Conservation (phyloP, 371 early-diverging fungal species). For the Mortierella sp. region DNA sequence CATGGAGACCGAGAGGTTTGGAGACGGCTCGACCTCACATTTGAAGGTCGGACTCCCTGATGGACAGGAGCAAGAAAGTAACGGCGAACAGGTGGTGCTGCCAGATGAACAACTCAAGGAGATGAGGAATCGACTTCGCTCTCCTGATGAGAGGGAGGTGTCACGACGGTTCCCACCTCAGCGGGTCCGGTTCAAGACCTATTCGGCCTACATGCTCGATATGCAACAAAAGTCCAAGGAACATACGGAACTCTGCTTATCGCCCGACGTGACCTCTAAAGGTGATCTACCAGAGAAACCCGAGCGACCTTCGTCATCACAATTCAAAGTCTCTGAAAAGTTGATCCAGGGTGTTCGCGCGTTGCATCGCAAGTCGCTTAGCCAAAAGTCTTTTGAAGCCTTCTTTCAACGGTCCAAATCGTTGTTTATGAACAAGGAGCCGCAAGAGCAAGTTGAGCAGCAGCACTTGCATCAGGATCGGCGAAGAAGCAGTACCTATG, state of each 20-base stretch:
- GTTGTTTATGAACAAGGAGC: no score
- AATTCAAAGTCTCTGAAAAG: slow-evolving; percentile 4
- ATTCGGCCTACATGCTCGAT: slow-evolving; percentile 33
- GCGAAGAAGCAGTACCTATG: neutral
- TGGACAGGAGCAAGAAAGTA: neutral
- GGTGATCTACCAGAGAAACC: neutral
- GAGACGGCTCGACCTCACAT: no score
- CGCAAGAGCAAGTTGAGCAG: neutral
- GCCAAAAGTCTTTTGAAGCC: slow-evolving; percentile 2
- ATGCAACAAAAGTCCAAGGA: slow-evolving; percentile 38
- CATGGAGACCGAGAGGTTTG: no score
- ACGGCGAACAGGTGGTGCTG: neutral
- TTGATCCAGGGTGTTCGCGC: slow-evolving; percentile 13
- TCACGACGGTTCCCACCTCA: slow-evolving; percentile 4
- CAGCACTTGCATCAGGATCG: neutral
- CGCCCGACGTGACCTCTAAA: slow-evolving; percentile 6
- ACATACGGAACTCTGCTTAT: slow-evolving; percentile 18
- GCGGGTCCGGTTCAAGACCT: slow-evolving; percentile 30
- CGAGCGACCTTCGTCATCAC: neutral
- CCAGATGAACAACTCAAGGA: slow-evolving; percentile 5
- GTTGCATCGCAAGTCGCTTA: slow-evolving; percentile 4
- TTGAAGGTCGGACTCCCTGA: neutral
- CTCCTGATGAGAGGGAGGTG: neutral
- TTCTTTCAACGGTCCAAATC: neutral
- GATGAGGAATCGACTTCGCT: slow-evolving; percentile 8